Evolutionary conservation across 2,329 filamentous ascomycete species (phyloP), one percentile per base, ranked within the genome.

Genomic region (Pyrenophora teres): DNA sequence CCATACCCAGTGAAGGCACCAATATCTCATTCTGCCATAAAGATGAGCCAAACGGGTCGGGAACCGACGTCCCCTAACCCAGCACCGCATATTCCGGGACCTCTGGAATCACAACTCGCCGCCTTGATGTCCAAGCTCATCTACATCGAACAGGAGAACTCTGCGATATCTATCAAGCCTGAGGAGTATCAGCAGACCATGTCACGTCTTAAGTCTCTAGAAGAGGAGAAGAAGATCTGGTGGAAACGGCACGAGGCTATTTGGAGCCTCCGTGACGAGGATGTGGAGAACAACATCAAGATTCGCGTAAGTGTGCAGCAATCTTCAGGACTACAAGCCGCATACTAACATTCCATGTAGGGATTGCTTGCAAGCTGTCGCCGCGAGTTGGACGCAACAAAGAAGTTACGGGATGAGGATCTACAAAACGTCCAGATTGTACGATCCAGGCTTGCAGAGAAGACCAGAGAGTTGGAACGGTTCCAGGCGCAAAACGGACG

Each of bases 201-300:
- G 49, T 53, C 45, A 6, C 65, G 66, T 4, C 54, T 77, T 35
- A 61, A 67, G 19, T 53, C 62, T 1, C 60, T 77, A 6, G 71
- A 76, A 50, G 63, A 60, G 1, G 73, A 77, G 47, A 76, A 76
- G 52, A 65, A 65, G 15, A 55, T 58, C 1, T 72, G 69, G 63
- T 58, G 63, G 40, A 69, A 69, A 33, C 64, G 73, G 19, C 71
- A 77, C 45, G 70, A 74, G 57, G 71, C 74, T n/a, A 68, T 77
- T 40, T 76, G 71, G 57, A 68, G 69, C 3, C 63, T 78, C 16
- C 68, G 76, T 31, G 74, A 77, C 51, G 73, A 76, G 54, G 76
- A 78, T 39, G 70, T 77, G 1, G 68, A 72, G 43, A 78, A 77
- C 53, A 71, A 77, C 54, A 74, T 77, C 59, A 76, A 73, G 61